Percentiles rank a stretch among this genome's conserved stretches.
These are phyloP conservation scores for Solanum rostratum DNA, from an alignment of 257 asterid species.

Conservation along the genomic window DNA sequence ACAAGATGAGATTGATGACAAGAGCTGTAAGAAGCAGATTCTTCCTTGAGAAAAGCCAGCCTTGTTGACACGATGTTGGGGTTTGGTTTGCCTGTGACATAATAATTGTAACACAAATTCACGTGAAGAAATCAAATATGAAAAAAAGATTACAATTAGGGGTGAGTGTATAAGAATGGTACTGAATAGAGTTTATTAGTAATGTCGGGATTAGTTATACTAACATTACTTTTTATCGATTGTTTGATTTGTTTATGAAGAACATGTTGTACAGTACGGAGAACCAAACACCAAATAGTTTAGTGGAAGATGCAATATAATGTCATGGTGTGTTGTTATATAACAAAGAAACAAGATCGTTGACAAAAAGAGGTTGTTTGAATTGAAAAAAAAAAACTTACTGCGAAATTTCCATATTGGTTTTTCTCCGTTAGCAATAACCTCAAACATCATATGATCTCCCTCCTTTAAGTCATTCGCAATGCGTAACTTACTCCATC, in stretches of 20 bases:
- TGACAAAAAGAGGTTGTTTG: not conserved
- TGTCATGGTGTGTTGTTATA: not conserved
- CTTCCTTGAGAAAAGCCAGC: not conserved
- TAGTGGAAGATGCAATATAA: not conserved
- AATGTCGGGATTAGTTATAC: not conserved
- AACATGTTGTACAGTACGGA: not conserved
- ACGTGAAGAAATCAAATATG: not conserved
- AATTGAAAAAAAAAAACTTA: not conserved
- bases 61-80: not conserved
- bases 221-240: not conserved
- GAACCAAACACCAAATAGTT: not conserved
- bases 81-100: not conserved
- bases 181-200: not conserved
- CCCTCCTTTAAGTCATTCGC: not conserved
- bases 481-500: not conserved
- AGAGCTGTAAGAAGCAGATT: not conserved
- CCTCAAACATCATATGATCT: not conserved
- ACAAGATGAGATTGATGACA: not conserved
- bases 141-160: not conserved
- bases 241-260: not conserved
- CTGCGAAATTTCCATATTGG: not conserved
- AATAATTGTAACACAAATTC: not conserved
- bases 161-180: not conserved
- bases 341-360: not conserved
- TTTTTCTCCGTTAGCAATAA: not conserved